These are phyloP conservation scores for Tricholoma terreum DNA, from an alignment of 768 basidiomycete genomes.

Conservation along the genomic window DNA sequence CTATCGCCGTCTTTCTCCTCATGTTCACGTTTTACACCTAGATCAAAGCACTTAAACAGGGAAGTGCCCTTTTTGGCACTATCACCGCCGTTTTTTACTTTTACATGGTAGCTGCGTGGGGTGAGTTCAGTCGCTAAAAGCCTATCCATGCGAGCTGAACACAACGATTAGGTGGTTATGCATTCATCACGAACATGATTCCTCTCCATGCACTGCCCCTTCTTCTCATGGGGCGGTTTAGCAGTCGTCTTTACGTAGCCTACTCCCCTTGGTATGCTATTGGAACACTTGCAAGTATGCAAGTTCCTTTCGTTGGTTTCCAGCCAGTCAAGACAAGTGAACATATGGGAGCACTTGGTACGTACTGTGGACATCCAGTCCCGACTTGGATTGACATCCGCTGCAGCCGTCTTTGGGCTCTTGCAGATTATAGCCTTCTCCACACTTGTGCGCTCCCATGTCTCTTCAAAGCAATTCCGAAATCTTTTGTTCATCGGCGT, in stretches of 20 bases:
- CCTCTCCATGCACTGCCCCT: constrained; percentile 94
- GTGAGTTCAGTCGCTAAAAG: constrained; percentile 38
- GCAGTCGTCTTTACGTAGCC: constrained; percentile 85
- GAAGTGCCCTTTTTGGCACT: constrained; percentile 89
- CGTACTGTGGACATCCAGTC: constrained; percentile 13
- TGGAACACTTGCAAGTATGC: constrained; percentile 97
- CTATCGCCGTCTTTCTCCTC: constrained; percentile 98
- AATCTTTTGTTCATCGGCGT: constrained; percentile 69
- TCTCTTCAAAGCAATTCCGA: constrained; percentile 92
- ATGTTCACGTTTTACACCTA: constrained; percentile 99
- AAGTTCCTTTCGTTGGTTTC: constrained; percentile 99
- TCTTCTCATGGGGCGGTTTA: constrained; percentile 94
- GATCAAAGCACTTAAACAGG: constrained; percentile 94
- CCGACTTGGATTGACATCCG: not conserved
- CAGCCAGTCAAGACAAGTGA: constrained; percentile 97
- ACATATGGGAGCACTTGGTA: constrained; percentile 97
- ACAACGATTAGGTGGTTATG: constrained; percentile 75
- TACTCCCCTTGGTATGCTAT: constrained; percentile 99
- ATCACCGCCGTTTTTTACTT: constrained; percentile 96
- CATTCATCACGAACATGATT: constrained; percentile 99
- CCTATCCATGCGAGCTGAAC: not conserved
- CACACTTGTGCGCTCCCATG: constrained; percentile 82
- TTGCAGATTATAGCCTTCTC: constrained; percentile 95
- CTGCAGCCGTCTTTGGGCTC: constrained; percentile 86
- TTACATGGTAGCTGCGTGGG: constrained; percentile 99